phyloP scores from a whole-genome alignment of 805 yeast genomes.

The Metschnikowia baotianmanensis region DNA sequence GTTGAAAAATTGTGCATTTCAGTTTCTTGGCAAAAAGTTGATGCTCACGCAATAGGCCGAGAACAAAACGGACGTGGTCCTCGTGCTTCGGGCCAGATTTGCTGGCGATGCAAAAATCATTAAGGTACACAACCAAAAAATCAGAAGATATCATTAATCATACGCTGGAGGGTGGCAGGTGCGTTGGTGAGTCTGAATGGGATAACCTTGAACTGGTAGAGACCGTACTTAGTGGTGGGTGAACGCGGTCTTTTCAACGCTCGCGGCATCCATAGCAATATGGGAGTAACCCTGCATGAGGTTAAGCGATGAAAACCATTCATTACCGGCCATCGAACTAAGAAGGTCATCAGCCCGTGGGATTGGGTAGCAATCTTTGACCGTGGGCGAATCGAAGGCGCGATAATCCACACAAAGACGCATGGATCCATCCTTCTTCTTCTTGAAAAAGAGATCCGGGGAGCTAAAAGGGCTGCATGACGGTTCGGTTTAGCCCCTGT shows the following conservation, averaged over 20 bases:
- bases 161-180: conserved; percentile 5
- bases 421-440: too few relatives aligned
- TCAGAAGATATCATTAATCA: conserved; percentile 1
- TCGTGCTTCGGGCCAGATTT: conserved; percentile 1
- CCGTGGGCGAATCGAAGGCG: too few relatives aligned
- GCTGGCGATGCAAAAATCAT: conserved; percentile 4
- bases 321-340: conserved; percentile 1
- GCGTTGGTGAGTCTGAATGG: conserved; percentile 7
- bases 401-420: too few relatives aligned
- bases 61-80: background rate
- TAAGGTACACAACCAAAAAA: conserved; percentile 2
- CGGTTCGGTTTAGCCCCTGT: too few relatives aligned
- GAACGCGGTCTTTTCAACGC: too few relatives aligned
- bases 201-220: conserved; percentile 6
- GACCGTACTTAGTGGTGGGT: conserved; percentile 4
- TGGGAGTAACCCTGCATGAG: conserved; percentile 9
- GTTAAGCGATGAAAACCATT: conserved; percentile 7
- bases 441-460: too few relatives aligned
- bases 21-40: conserved; percentile 6
- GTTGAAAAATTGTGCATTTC: conserved; percentile 6
- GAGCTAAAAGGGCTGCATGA: too few relatives aligned
- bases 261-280: conserved; percentile 7
- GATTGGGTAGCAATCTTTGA: too few relatives aligned
- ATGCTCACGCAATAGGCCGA: conserved; percentile 1
- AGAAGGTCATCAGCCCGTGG: too few relatives aligned